Percentiles rank a stretch among this genome's conserved stretches.
Evolutionary conservation across 192 early-diverging fungal species (phyloP).

Genomic region (Chytriomyces sp.): DNA sequence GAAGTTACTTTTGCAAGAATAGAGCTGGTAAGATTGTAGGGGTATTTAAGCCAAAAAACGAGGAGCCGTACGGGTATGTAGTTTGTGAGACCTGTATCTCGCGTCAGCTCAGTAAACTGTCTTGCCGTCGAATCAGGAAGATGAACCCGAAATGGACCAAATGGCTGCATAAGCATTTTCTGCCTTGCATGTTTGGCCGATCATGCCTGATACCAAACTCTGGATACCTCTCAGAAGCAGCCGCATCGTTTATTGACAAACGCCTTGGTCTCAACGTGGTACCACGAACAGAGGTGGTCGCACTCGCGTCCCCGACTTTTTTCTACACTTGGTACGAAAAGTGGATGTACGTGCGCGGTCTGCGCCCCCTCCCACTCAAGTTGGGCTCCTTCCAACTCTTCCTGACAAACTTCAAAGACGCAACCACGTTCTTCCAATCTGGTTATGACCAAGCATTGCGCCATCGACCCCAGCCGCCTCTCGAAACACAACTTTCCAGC

Average conservation of each 20-base stretch:
- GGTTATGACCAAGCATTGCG: conserved; percentile 48
- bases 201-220: conserved; percentile 85
- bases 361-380: conserved; percentile 68
- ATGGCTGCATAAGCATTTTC: conserved; percentile 85
- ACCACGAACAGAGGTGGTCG: conserved; percentile 78
- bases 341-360: conserved; percentile 42
- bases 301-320: conserved; percentile 73
- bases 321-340: conserved; percentile 69
- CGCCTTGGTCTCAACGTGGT: conserved; percentile 78
- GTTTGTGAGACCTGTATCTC: too few species aligned
- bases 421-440: conserved; percentile 76
- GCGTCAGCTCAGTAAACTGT: too few species aligned
- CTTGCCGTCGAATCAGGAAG: too few species aligned
- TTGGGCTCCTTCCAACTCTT: conserved; percentile 87
- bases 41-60: conserved; percentile 83
- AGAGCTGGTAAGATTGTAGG: conserved; percentile 75
- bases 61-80: conserved; percentile 68
- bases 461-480: too few species aligned
- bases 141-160: conserved; percentile 91
- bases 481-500: neutral
- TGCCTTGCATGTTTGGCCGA: conserved; percentile 88
- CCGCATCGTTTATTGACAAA: conserved; percentile 77
- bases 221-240: conserved; percentile 90
- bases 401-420: conserved; percentile 78
- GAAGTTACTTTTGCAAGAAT: conserved; percentile 89